These are phyloP conservation scores for Lagenaria siceraria DNA, from an alignment of 306 rosid species.

Conservation along the genomic window DNA sequence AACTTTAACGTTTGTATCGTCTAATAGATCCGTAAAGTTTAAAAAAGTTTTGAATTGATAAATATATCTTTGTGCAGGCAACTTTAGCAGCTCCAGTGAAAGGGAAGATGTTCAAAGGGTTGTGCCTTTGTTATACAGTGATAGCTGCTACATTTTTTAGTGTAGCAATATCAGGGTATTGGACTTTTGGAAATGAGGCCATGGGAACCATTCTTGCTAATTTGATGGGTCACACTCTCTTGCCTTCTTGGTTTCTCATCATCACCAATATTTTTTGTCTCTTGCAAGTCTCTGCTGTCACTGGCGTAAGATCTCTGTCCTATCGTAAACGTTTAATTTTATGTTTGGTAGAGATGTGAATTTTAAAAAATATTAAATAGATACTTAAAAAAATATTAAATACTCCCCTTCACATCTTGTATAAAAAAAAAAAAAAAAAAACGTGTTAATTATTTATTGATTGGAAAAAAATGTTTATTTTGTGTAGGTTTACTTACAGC, in stretches of 20 bases:
- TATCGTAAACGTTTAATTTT: too few relatives aligned
- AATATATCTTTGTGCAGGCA: conserved; percentile 32
- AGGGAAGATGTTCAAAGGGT: conserved; percentile 77
- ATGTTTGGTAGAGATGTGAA: too few relatives aligned
- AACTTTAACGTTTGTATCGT: too few relatives aligned
- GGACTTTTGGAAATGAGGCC: conserved; percentile 72
- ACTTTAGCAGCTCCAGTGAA: conserved; percentile 66
- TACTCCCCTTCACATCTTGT: too few relatives aligned
- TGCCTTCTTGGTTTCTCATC: conserved; percentile 60
- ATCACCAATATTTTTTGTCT: conserved; percentile 44
- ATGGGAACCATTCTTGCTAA: conserved; percentile 35
- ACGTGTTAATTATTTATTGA: too few relatives aligned
- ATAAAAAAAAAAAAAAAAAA: too few relatives aligned
- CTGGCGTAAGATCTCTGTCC: conserved; percentile 32
- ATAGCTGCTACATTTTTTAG: conserved; percentile 36
- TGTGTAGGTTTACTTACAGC: conserved; percentile 62
- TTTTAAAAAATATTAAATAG: too few relatives aligned
- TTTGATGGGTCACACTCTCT: conserved; percentile 26
- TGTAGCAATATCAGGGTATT: conserved; percentile 66
- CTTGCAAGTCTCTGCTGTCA: conserved; percentile 44
- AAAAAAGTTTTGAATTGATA: too few relatives aligned
- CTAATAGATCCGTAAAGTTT: too few relatives aligned
- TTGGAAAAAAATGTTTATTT: too few relatives aligned
- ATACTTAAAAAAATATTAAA: too few relatives aligned
- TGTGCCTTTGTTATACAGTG: conserved; percentile 54